Evolutionary conservation across 176 grass and related monocot genomes (phyloP).

Genomic region (Musa beccarii): DNA sequence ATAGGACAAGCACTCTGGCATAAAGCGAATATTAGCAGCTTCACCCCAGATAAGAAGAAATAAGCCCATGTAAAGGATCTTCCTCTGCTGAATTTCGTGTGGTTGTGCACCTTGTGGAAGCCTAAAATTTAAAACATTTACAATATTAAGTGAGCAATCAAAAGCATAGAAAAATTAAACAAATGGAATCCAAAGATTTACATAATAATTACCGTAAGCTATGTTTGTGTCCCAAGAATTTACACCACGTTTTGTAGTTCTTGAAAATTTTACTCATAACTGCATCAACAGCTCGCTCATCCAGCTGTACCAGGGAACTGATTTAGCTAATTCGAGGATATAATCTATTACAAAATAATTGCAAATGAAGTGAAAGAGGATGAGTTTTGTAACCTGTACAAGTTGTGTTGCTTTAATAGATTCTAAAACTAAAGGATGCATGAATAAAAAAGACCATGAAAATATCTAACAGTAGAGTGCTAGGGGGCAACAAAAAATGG

Average conservation of each 20-base stretch:
- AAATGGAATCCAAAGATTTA: background rate
- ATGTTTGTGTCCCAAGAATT: constrained; percentile 69
- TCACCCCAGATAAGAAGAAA: constrained; percentile 99
- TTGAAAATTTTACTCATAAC: constrained; percentile 88
- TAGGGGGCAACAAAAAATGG: no score
- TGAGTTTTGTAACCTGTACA: no score
- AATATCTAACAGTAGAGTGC: no score
- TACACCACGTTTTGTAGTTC: constrained; percentile 96
- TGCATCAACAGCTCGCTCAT: constrained; percentile 52
- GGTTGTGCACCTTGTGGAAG: constrained; percentile 46
- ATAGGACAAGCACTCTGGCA: constrained; percentile 95
- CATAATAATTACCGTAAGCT: constrained; percentile 62
- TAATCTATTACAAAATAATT: background rate
- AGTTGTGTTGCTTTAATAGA: no score
- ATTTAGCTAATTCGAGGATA: background rate
- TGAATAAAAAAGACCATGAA: no score
- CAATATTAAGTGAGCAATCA: background rate
- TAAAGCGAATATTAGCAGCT: constrained; percentile 87
- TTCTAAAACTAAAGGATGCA: no score
- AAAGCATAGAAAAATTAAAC: background rate
- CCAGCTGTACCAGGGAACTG: constrained; percentile 37
- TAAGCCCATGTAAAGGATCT: constrained; percentile 85
- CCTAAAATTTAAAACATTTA: constrained; percentile 33
- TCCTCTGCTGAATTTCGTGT: constrained; percentile 89
- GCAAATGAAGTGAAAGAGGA: no score